phyloP scores from a whole-genome alignment of 2,329 filamentous ascomycete genomes.

The Diaporthe longicolla region DNA sequence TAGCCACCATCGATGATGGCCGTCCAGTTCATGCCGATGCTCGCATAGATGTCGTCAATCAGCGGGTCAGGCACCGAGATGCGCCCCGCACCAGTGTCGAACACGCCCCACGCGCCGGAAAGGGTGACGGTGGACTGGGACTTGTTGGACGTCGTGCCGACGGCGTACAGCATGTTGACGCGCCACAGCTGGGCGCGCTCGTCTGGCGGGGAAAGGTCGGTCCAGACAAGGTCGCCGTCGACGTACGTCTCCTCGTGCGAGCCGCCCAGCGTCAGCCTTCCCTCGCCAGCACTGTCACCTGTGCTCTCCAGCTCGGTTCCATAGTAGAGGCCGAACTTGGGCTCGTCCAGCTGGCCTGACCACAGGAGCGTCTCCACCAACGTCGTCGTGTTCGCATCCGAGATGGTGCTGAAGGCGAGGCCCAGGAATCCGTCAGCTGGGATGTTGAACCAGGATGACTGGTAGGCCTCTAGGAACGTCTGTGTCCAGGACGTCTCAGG shows the following conservation, averaged over 20 bases:
- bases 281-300: conserved; percentile 44
- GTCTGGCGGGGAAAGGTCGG: conserved; percentile 42
- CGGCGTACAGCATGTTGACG: conserved; percentile 43
- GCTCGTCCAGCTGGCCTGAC: conserved; percentile 49
- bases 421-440: conserved; percentile 55
- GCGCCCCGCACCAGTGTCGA: conserved; percentile 52
- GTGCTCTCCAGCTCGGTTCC: conserved; percentile 43
- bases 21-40: conserved; percentile 54
- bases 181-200: conserved; percentile 53
- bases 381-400: conserved; percentile 49
- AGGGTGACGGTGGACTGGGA: conserved; percentile 1
- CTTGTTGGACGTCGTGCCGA: conserved; percentile 38
- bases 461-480: conserved; percentile 50
- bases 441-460: conserved; percentile 49
- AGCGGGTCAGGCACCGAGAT: conserved; percentile 48
- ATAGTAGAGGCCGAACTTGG: conserved; percentile 53
- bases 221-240: conserved; percentile 45
- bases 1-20: conserved; percentile 48
- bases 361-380: conserved; percentile 52
- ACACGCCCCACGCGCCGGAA: conserved; percentile 45
- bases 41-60: conserved; percentile 50
- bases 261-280: conserved; percentile 52
- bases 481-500: conserved; percentile 47
- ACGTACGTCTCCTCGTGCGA: conserved; percentile 51
- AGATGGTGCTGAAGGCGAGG: conserved; percentile 52